These are phyloP conservation scores for Trichophyton benhamiae DNA, from an alignment of 2,329 filamentous ascomycete genomes.

Conservation along the genomic window DNA sequence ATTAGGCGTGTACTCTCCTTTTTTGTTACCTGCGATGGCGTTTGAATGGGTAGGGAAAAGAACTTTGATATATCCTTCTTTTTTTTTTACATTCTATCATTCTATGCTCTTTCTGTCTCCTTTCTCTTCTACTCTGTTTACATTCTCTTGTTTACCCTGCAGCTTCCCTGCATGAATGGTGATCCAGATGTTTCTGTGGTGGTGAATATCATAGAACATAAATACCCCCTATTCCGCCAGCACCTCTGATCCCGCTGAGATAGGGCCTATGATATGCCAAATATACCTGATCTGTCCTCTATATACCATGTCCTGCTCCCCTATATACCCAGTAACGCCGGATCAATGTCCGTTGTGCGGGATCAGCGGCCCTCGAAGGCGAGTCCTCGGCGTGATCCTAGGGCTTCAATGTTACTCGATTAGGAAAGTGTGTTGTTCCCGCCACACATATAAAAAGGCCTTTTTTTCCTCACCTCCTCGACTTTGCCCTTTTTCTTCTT, in stretches of 20 bases:
- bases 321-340: not conserved
- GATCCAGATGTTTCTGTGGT: not conserved
- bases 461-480: slow-evolving; percentile 6
- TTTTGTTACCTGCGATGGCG: not conserved
- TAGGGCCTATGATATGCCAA: not conserved
- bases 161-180: not conserved
- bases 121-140: not conserved
- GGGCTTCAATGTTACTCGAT: slow-evolving; percentile 2
- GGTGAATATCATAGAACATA: not conserved
- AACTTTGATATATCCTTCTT: not conserved
- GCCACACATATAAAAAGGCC: not conserved
- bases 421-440: not conserved
- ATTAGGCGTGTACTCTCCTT: not conserved
- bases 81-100: not conserved
- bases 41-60: not conserved
- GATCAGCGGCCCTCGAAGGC: not conserved
- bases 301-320: not conserved
- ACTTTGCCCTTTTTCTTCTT: slow-evolving; percentile 6
- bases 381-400: not conserved
- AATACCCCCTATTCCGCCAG: not conserved
- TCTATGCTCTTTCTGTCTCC: not conserved
- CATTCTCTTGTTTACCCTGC: not conserved
- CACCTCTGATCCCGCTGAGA: too few relatives aligned
- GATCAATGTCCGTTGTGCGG: not conserved
- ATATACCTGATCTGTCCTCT: not conserved